Evolutionary conservation across 495 filamentous ascomycete species (phyloP), one percentile per base, ranked within the genome.

Genomic region (Penicillium mononematosum): DNA sequence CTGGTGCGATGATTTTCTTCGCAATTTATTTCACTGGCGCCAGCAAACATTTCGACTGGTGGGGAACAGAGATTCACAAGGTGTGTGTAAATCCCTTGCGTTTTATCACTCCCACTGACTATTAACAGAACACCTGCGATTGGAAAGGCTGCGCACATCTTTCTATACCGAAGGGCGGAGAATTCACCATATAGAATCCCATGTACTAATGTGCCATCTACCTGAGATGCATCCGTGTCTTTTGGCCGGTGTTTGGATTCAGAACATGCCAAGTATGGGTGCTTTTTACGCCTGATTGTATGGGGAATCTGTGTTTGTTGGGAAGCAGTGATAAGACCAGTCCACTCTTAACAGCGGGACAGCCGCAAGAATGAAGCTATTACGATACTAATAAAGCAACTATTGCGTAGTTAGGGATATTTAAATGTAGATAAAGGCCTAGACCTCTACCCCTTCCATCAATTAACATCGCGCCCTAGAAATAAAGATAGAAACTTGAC

Each of bases 1-100:
- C 85, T 0, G 82, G 92, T 1, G 85, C 92, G 12, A 76, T 92
- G 0, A 84, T 93, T 4, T 94, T 95, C 70, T 91, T 95, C 64
- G 86, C 85, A 0, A 83, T 94, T 45, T 80, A 88, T 17, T 94
- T 89, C 66, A 85, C 89, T 0, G 89, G 41, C 75, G 85, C 79
- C 70, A 81, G 46, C 74, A 38, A 54, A 5, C 34, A 57, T 12
- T 86, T 91, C 54, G 75, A 60, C 6, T 91, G 88, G 88, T 91
- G 88, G 88, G 88, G 88, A 2, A 90, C 88, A 1, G 84, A 88
- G 62, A 78, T 90, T 11, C 87, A 84, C 62, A 89, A 67, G 61
- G 68, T 68, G 42, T 49, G 49, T 41, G 32, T 25, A 10, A 3
- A 10, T 31, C 36, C 12, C 14, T 50, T 7, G 3, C 5, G 24